Percentiles rank a stretch among this genome's conserved stretches.
phyloP scores from a whole-genome alignment of 371 early-diverging fungal genomes.

The Mucor circinelloides region DNA sequence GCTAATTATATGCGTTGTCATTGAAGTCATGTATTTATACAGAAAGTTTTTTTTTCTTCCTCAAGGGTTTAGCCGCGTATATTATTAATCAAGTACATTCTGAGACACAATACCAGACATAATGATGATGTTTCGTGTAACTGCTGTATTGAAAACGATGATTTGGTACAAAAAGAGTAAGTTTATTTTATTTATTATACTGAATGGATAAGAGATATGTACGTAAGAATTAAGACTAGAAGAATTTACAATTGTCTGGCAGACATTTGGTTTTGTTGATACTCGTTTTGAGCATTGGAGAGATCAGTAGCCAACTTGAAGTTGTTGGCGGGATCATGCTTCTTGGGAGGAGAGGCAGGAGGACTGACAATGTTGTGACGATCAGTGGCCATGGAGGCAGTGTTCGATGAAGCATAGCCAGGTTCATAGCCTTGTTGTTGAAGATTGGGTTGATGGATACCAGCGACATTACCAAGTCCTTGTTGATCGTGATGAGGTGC shows the following conservation, averaged over 20 bases:
- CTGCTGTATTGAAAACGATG: too few species aligned
- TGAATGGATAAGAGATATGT: neutral
- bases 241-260: neutral
- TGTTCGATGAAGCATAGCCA: neutral
- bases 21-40: neutral
- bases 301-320: constrained; percentile 15
- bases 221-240: neutral
- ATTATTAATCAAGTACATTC: neutral
- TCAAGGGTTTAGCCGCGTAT: neutral
- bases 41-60: neutral
- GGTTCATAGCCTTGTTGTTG: neutral
- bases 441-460: neutral
- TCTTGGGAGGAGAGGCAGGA: constrained; percentile 21
- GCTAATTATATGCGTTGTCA: neutral
- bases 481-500: neutral
- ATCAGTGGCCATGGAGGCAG: neutral
- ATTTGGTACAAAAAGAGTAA: too few species aligned
- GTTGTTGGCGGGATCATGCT: neutral
- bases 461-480: neutral
- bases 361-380: constrained; percentile 9
- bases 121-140: too few species aligned
- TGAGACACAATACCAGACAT: neutral
- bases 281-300: constrained; percentile 8
- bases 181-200: too few species aligned
- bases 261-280: neutral